These are phyloP conservation scores for Dicorynia guianensis DNA, from an alignment of 306 rosid species.

Conservation along the genomic window DNA sequence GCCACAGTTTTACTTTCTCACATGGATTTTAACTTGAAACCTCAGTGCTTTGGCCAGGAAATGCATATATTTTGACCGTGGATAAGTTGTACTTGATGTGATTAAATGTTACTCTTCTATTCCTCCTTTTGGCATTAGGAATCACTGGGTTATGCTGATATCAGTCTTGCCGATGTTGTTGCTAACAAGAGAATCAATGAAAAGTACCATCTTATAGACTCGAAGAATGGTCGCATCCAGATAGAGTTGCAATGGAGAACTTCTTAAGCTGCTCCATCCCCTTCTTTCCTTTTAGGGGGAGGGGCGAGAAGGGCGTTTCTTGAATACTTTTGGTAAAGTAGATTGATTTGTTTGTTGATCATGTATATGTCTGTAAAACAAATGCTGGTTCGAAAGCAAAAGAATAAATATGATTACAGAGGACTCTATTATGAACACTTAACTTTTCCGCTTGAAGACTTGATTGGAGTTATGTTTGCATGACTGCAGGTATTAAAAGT, in stretches of 20 bases:
- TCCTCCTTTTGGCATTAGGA: slow-evolving; percentile 58
- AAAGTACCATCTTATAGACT: slow-evolving; percentile 88
- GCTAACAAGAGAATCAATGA: slow-evolving; percentile 83
- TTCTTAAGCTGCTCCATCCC: slow-evolving; percentile 38
- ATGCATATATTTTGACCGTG: background rate
- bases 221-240: slow-evolving; percentile 92
- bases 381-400: slow-evolving; percentile 36
- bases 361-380: slow-evolving; percentile 30
- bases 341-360: slow-evolving; percentile 38
- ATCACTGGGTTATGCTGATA: slow-evolving; percentile 73
- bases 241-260: slow-evolving; percentile 92
- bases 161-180: slow-evolving; percentile 75
- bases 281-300: background rate
- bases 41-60: slow-evolving; percentile 2
- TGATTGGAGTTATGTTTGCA: background rate
- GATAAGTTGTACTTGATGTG: slow-evolving; percentile 1
- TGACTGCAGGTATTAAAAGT: background rate
- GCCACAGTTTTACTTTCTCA: background rate
- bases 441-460: background rate
- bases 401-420: slow-evolving; percentile 23
- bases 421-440: background rate
- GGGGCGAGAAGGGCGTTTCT: slow-evolving; percentile 26
- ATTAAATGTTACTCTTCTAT: slow-evolving; percentile 19
- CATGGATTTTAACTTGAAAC: background rate
- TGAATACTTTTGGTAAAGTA: slow-evolving; percentile 28